phyloP scores from a whole-genome alignment of 2,329 filamentous ascomycete species.

The Epichloe scottii region DNA sequence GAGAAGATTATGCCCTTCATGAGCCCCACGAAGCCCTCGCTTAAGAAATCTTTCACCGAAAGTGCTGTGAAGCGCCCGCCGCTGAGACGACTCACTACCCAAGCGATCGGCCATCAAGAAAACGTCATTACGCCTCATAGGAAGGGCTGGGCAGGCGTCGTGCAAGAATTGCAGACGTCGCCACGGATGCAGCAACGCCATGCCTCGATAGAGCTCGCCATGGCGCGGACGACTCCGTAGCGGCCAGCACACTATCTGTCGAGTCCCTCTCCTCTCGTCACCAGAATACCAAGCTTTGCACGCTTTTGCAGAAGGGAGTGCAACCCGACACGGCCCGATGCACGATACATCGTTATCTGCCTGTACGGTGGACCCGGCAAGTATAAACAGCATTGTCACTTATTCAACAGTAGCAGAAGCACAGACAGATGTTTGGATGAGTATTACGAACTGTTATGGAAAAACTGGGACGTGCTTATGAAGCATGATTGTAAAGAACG shows the following conservation, averaged over 20 bases:
- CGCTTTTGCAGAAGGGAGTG: neutral
- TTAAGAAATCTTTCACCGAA: slow-evolving; percentile 32
- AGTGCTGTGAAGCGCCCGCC: slow-evolving; percentile 33
- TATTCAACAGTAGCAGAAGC: neutral
- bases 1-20: slow-evolving; percentile 22
- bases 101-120: slow-evolving; percentile 40
- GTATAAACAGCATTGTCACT: slow-evolving; percentile 3
- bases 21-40: slow-evolving; percentile 19
- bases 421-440: neutral
- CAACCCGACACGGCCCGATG: neutral
- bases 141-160: slow-evolving; percentile 49
- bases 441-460: slow-evolving; percentile 2
- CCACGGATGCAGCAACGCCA: slow-evolving; percentile 49
- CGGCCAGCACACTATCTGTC: neutral
- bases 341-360: neutral
- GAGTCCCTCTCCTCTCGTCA: neutral
- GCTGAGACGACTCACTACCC: slow-evolving; percentile 39
- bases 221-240: slow-evolving; percentile 24
- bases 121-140: slow-evolving; percentile 34
- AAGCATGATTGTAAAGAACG: slow-evolving; percentile 14
- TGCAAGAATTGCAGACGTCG: slow-evolving; percentile 48
- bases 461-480: slow-evolving; percentile 6
- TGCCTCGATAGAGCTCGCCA: slow-evolving; percentile 48
- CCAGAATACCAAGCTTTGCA: neutral
- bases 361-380: neutral